phyloP scores from a whole-genome alignment of 2,329 filamentous ascomycete genomes.

The Rhinocladiella mackenziei region DNA sequence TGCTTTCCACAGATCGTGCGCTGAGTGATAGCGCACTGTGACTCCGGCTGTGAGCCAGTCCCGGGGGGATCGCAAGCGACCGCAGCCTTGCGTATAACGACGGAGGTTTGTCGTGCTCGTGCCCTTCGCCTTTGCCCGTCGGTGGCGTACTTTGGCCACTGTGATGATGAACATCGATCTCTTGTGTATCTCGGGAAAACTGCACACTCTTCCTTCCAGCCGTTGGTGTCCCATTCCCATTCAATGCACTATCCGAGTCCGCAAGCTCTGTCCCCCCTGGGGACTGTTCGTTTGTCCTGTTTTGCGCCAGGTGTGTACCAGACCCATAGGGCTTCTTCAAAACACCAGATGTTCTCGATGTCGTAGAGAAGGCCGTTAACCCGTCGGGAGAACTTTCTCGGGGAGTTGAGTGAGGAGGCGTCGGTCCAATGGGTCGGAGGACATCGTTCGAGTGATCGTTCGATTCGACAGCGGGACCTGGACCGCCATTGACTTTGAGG shows the following conservation, averaged over 20 bases:
- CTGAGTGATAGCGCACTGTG: conserved; percentile 46
- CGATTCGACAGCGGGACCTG: conserved; percentile 17
- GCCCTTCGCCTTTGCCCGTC: conserved; percentile 50
- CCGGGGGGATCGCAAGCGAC: conserved; percentile 59
- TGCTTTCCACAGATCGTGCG: conserved; percentile 38
- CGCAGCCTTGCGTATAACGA: conserved; percentile 76
- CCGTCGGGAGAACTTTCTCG: conserved; percentile 18
- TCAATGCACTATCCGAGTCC: conserved; percentile 13
- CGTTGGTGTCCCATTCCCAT: conserved; percentile 15
- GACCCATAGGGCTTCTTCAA: conserved; percentile 14
- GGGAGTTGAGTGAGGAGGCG: conserved; percentile 6
- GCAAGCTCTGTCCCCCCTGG: conserved; percentile 8
- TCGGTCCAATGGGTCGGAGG: not conserved
- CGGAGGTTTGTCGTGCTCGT: conserved; percentile 58
- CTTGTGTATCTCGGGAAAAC: conserved; percentile 59
- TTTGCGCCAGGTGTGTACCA: conserved; percentile 3
- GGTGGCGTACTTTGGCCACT: conserved; percentile 56
- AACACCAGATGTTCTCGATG: conserved; percentile 9
- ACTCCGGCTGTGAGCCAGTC: conserved; percentile 49
- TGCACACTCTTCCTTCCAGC: conserved; percentile 59
- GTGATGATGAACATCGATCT: conserved; percentile 48
- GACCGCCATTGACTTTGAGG: conserved; percentile 13
- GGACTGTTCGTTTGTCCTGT: conserved; percentile 12
- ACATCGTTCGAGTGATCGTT: conserved; percentile 2
- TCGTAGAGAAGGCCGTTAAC: conserved; percentile 9